Evolutionary conservation across 2,329 filamentous ascomycete species (phyloP).

Genomic region (Claviceps arundinis): DNA sequence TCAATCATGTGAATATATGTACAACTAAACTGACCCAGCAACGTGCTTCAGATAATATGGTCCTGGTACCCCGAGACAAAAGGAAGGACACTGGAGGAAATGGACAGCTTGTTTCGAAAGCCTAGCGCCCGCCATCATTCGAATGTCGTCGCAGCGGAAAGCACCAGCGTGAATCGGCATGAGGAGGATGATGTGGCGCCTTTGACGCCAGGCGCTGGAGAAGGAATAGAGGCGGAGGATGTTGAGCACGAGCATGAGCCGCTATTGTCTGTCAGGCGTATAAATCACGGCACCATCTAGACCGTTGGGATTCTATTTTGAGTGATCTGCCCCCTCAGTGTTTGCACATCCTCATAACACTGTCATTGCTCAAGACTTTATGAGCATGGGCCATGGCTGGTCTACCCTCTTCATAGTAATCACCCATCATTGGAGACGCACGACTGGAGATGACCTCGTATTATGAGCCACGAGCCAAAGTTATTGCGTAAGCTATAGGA

Average conservation of each 20-base stretch:
- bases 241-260: constrained; percentile 5
- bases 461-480: too few species aligned
- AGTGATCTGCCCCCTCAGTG: too few species aligned
- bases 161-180: too few species aligned
- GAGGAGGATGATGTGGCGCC: background rate
- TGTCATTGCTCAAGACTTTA: too few species aligned
- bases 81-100: constrained; percentile 27
- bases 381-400: too few species aligned
- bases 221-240: background rate
- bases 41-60: constrained; percentile 22
- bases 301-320: background rate
- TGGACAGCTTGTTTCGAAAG: constrained; percentile 27
- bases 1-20: too few species aligned
- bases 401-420: too few species aligned
- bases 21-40: background rate
- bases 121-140: background rate
- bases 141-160: background rate
- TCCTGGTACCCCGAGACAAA: constrained; percentile 32
- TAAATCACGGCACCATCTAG: too few species aligned
- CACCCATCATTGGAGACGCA: too few species aligned
- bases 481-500: background rate
- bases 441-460: too few species aligned
- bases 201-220: background rate
- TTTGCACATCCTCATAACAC: too few species aligned
- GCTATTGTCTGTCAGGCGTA: background rate